A percentile compares a stretch with the other conserved stretches of the same genome.
These are phyloP conservation scores for Leccinum rimulosum DNA, from an alignment of 768 basidiomycete species.

Conservation along the genomic window DNA sequence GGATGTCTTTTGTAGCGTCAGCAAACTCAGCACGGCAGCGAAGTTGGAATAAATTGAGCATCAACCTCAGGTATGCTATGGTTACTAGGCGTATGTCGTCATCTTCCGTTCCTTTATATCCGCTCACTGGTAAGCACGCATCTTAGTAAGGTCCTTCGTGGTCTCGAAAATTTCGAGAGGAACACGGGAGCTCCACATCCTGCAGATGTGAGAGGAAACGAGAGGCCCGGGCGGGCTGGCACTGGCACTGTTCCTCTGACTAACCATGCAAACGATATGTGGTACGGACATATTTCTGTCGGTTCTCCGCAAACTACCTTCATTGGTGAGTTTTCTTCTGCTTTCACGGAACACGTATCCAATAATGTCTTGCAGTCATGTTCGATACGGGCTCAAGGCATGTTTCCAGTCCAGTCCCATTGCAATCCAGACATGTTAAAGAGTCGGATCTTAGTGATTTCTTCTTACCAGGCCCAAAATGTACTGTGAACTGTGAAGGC, in stretches of 20 bases:
- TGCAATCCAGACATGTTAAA: background rate
- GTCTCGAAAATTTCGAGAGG: background rate
- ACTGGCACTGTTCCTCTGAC: background rate
- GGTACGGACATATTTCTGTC: constrained; percentile 12
- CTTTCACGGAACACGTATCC: background rate
- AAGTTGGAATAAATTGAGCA: too few species aligned
- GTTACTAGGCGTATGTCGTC: constrained; percentile 5
- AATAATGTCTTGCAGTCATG: background rate
- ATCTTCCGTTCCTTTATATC: background rate
- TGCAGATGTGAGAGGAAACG: background rate
- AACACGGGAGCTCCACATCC: constrained; percentile 4
- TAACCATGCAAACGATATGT: background rate
- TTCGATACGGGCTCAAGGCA: constrained; percentile 9
- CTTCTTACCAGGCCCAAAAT: constrained; percentile 25
- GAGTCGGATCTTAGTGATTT: constrained; percentile 17
- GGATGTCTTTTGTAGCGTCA: too few species aligned
- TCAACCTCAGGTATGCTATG: too few species aligned
- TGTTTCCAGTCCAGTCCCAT: background rate
- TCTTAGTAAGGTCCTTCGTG: constrained; percentile 3
- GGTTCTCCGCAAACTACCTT: constrained; percentile 1
- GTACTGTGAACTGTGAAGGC: constrained; percentile 24
- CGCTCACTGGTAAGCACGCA: background rate
- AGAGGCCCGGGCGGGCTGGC: background rate
- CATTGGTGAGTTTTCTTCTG: background rate
- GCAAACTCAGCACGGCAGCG: too few species aligned